phyloP scores from a whole-genome alignment of 179 eudicot genomes.

The Actinidia chinensis region DNA sequence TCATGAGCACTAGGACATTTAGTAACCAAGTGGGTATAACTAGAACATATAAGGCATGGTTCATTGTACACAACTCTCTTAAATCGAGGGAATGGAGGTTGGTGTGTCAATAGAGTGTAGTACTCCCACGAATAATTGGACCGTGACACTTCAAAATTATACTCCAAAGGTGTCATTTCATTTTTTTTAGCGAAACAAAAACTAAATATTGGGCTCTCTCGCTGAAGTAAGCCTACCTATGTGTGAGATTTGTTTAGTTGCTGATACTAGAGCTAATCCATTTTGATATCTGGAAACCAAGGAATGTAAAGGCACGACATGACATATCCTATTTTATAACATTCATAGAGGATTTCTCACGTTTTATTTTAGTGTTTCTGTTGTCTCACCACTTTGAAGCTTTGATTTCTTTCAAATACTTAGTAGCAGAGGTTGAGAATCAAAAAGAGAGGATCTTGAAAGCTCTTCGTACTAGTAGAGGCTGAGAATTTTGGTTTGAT shows the following conservation, averaged over 20 bases:
- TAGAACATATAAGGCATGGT: no score
- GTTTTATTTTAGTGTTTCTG: not conserved
- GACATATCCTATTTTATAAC: not conserved
- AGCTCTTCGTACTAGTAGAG: not conserved
- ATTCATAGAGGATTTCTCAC: not conserved
- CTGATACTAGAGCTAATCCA: not conserved
- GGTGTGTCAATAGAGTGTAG: no score
- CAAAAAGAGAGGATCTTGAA: not conserved
- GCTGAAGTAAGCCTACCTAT: not conserved
- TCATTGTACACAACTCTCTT: no score
- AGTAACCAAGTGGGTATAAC: no score
- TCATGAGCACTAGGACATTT: no score
- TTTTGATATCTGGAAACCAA: not conserved
- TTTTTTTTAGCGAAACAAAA: no score
- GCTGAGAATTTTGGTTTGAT: no score
- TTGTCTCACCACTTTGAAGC: not conserved
- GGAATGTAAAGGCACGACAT: not conserved
- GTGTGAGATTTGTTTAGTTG: constrained; percentile 12
- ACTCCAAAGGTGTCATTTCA: no score
- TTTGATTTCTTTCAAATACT: not conserved
- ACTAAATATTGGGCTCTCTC: not conserved
- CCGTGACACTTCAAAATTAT: no score
- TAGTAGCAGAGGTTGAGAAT: not conserved
- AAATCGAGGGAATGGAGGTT: no score
- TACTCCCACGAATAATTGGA: no score